Conservation (phyloP, 345 rosid species). For the Populus pruinosa region DNA sequence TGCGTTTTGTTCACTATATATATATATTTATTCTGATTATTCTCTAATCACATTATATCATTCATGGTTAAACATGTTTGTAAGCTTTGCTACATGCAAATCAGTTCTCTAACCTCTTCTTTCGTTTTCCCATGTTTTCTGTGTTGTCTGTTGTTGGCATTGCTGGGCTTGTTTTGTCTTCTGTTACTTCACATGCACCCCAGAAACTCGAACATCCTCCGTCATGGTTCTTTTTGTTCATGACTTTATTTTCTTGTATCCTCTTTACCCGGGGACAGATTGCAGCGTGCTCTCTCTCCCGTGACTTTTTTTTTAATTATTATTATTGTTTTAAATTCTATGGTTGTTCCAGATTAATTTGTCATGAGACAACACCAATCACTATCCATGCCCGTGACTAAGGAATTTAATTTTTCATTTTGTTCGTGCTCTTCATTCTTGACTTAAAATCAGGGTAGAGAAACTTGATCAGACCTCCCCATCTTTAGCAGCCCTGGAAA, state of each 20-base stretch:
- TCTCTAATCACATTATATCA: background rate
- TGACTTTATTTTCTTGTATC: background rate
- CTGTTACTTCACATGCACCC: background rate
- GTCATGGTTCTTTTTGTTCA: background rate
- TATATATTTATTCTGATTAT: background rate
- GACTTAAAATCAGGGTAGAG: background rate
- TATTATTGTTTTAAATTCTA: background rate
- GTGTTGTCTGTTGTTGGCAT: background rate
- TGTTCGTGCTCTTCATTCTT: background rate
- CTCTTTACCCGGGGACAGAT: background rate
- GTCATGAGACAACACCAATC: background rate
- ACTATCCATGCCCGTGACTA: background rate
- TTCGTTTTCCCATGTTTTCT: background rate
- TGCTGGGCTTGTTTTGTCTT: background rate
- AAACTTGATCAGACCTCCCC: background rate
- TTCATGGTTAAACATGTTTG: background rate
- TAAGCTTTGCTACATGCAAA: background rate
- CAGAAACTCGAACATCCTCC: background rate
- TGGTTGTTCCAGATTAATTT: background rate
- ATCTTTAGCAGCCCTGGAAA: background rate
- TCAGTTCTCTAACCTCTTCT: background rate
- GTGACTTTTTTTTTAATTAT: background rate
- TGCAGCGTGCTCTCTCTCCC: background rate
- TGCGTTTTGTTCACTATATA: no score
- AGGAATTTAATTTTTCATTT: background rate